Base-by-base conservation (phyloP, 495 filamentous ascomycete genomes). In the Aspergillus asperescens region DNA sequence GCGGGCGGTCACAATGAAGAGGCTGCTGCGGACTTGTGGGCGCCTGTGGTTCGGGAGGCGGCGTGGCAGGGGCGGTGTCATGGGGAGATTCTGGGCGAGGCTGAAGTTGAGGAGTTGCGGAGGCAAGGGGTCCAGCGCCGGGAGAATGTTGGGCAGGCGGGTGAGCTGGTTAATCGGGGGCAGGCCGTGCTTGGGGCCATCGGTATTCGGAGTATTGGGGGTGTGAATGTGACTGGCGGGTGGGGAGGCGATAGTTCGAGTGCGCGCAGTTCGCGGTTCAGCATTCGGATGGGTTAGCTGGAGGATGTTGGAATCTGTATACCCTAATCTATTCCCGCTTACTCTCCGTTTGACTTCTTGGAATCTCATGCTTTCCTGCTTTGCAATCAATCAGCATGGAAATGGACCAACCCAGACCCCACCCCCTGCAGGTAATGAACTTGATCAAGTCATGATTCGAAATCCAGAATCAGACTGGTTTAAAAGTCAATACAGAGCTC, bases 1-100 rank as follows among this genome's bases (percentile, higher is more conserved):
- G 62, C 68, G 3, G 62, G 54, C 1, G 62, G 63, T 15, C 62
- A 51, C 4, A 56, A 69, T 29, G 67, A 68, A 49, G 52, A 60
- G 22, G 38, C 54, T 1, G 55, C 70, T 24, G 70, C 58, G 5
- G 64, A 67, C 19, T 62, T 63, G 31, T 73, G 70, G 70, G 69
- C 61, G 10, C 64, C 68, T 9, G 70, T 69, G 41, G 67, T 73
- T 3, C 64, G 66, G 34, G 65, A 66, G 27, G 67, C 67, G 34
- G 67, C 65, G 5, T 68, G 65, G 65, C 58, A 39, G 29, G 48
- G 58, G 2, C 56, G 64, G 7, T 9, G 12, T 24, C 16, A 52
- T 24, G 50, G 44, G n/a, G 49, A 51, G 3, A 38, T 59, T 7
- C 32, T 62, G 15, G 38, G 45, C 3, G 42, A 48, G 16, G 49